Evolutionary conservation across 1,284 basidiomycete genomes (phyloP), one percentile per base, ranked within the genome.

Genomic region (Ganoderma boninense): DNA sequence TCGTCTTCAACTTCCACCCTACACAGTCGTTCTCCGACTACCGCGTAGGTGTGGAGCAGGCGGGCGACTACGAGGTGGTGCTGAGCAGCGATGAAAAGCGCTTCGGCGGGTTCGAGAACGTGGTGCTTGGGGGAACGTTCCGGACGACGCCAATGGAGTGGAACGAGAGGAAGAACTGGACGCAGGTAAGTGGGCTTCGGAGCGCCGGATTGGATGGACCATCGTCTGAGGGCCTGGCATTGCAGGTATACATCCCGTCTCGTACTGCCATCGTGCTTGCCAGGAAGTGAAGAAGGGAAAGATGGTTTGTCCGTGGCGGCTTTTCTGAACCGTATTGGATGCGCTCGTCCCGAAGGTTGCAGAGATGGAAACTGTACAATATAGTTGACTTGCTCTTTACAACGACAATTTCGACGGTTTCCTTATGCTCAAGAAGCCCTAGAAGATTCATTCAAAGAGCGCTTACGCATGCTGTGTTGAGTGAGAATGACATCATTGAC

Each of bases 1-100:
- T 98, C 84, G 87, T 98, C 75, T 99, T 98, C 89, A 99, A 99
- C 84, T 98, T 99, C 88, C 92, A 98, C 82, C 91, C 95, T 2
- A 90, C 87, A 18, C 84, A 95, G 61, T 97, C 95, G 68, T 99
- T 92, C 84, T 91, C 92, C 57, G 96, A 98, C 82, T 99, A 98
- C 82, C 90, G 97, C 52, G 91, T 99, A 63, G 97, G 97, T 6
- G 90, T 97, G 18, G 93, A 98, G 40, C 87, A 83, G 67, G 83
- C 94, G 14, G 97, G 97, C n/a, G 91, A 96, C 82, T 99, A 99
- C 82, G 86, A 84, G 62, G 87, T 96, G 70, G 84, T 95, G 23
- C 84, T 99, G 63, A 92, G 88, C 74, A 96, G 91, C 73, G 97
- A 99, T 80, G 95, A 97, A 77, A 90, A 91, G 80, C 82, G 85